Evolutionary conservation across 1,284 basidiomycete genomes (phyloP).

Genomic region (Malassezia brasiliensis): DNA sequence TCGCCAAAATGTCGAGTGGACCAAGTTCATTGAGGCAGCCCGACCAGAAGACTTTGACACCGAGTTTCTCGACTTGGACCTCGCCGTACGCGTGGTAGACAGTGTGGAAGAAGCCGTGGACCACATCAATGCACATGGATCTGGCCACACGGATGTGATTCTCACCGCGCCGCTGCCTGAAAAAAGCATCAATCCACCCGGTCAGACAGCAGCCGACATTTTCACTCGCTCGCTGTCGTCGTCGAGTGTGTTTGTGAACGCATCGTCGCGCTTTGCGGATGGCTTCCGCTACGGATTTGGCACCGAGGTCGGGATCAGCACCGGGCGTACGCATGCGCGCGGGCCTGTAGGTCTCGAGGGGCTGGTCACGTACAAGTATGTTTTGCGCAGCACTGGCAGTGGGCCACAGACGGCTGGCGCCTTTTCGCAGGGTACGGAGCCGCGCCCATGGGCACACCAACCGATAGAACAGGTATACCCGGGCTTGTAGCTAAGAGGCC

Average conservation of each 20-base stretch:
- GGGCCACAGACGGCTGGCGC: slow-evolving; percentile 19
- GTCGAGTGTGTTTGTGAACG: slow-evolving; percentile 87
- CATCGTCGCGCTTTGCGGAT: slow-evolving; percentile 89
- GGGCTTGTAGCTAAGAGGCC: not conserved
- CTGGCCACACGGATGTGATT: slow-evolving; percentile 90
- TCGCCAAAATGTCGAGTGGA: not conserved
- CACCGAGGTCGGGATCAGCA: slow-evolving; percentile 94
- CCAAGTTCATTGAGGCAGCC: slow-evolving; percentile 28
- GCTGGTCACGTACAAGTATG: slow-evolving; percentile 45
- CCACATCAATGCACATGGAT: slow-evolving; percentile 86
- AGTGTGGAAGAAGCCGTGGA: slow-evolving; percentile 65
- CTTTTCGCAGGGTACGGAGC: slow-evolving; percentile 13
- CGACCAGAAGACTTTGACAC: slow-evolving; percentile 62
- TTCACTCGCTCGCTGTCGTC: slow-evolving; percentile 84
- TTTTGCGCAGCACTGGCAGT: slow-evolving; percentile 19
- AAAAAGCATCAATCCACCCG: not conserved
- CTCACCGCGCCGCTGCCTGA: slow-evolving; percentile 64
- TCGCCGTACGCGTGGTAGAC: slow-evolving; percentile 64
- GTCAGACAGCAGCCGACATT: slow-evolving; percentile 52
- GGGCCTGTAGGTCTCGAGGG: slow-evolving; percentile 95
- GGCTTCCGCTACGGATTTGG: slow-evolving; percentile 95
- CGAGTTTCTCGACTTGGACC: slow-evolving; percentile 59
- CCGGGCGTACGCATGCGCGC: slow-evolving; percentile 87
- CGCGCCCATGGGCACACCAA: slow-evolving; percentile 11
- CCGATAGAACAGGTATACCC: slow-evolving; percentile 9